Evolutionary conservation across 305 asterid genomes (phyloP).

Genomic region (Andrographis paniculata): DNA sequence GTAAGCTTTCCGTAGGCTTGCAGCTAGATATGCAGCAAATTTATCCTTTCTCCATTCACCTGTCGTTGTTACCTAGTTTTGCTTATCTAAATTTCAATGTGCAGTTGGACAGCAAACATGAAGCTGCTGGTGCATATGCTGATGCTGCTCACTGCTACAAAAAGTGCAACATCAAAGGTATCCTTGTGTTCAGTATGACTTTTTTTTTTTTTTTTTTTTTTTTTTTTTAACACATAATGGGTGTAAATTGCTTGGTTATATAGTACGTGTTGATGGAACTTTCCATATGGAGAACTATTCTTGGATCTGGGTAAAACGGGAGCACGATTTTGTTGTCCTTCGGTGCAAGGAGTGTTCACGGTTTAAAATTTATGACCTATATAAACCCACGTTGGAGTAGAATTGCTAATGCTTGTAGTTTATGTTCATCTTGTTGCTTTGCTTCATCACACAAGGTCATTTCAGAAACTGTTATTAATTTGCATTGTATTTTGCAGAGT

Average conservation of each 20-base stretch:
- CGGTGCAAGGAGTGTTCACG: constrained; percentile 5
- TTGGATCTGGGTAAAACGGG: constrained; percentile 6
- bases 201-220: too few species aligned
- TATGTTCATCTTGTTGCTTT: constrained; percentile 1
- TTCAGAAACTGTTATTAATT: constrained; percentile 7
- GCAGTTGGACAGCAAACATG: constrained; percentile 78
- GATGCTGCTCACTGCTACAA: constrained; percentile 79
- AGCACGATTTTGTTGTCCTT: constrained; percentile 10
- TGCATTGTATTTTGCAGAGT: constrained; percentile 29
- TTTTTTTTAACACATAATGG: too few species aligned
- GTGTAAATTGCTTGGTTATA: neutral
- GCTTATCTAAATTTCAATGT: constrained; percentile 8
- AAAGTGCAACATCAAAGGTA: constrained; percentile 48
- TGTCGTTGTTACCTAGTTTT: constrained; percentile 5
- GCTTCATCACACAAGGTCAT: constrained; percentile 5
- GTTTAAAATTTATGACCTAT: neutral
- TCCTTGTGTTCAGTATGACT: too few species aligned
- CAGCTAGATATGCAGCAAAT: constrained; percentile 11
- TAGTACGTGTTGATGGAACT: neutral
- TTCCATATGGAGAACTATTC: neutral
- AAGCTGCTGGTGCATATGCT: constrained; percentile 64
- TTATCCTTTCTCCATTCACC: neutral
- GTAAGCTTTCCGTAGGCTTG: constrained; percentile 24
- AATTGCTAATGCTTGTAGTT: neutral
- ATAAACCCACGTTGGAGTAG: too few species aligned